These are phyloP conservation scores for Paramecium bursaria DNA, from an alignment of 73 alveolate species.

Conservation along the genomic window DNA sequence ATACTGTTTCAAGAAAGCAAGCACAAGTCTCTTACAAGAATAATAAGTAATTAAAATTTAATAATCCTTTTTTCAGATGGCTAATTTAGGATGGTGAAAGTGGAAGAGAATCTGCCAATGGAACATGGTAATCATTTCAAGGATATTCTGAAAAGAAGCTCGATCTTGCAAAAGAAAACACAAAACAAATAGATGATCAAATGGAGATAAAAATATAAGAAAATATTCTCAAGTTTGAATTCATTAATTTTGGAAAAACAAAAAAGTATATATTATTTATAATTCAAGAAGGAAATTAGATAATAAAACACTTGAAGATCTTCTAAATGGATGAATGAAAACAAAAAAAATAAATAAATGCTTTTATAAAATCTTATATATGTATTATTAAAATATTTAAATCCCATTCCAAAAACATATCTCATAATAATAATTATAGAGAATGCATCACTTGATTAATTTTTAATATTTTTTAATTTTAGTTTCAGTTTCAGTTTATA, in stretches of 20 bases:
- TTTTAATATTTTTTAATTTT: no score
- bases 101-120: slow-evolving; percentile 53
- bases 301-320: slow-evolving; percentile 3
- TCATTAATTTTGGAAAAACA: slow-evolving; percentile 39
- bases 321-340: no score
- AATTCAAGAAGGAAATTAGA: slow-evolving; percentile 23
- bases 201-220: slow-evolving; percentile 50
- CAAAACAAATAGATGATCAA: slow-evolving; percentile 27
- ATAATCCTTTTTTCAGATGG: not conserved
- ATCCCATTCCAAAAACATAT: no score
- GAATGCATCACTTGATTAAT: no score
- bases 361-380: no score
- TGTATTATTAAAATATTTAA: no score
- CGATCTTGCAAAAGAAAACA: not conserved
- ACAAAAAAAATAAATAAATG: no score
- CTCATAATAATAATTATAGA: no score
- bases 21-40: slow-evolving; percentile 27
- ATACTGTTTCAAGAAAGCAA: slow-evolving; percentile 51
- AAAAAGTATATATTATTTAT: slow-evolving; percentile 9
- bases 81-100: slow-evolving; percentile 47
- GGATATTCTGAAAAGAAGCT: not conserved
- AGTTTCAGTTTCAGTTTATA: no score
- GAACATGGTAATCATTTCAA: slow-evolving; percentile 44
- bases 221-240: slow-evolving; percentile 38
- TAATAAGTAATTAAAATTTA: not conserved